A percentile compares a stretch with the other conserved stretches of the same genome.
Conservation (phyloP, 2,329 filamentous ascomycete species). For the Dissoconium aciculare region DNA sequence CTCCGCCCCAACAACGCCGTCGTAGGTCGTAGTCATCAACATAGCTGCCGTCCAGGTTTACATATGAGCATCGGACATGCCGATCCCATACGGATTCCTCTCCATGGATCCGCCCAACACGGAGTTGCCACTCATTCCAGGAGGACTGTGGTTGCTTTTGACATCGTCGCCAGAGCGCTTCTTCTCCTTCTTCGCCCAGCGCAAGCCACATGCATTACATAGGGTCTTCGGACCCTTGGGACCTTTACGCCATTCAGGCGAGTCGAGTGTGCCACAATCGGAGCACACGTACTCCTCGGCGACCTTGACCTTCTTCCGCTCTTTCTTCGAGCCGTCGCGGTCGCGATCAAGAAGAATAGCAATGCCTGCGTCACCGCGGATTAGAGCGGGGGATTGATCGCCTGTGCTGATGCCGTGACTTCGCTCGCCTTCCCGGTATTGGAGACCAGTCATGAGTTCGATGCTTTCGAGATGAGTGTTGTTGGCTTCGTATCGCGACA, state of each 20-base stretch:
- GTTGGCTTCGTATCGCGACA: conserved; percentile 62
- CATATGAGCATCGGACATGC: too few species aligned
- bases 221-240: conserved; percentile 85
- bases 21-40: too few species aligned
- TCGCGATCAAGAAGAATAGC: conserved; percentile 71
- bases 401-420: conserved; percentile 80
- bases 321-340: conserved; percentile 69
- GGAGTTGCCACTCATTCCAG: too few species aligned
- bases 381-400: conserved; percentile 61
- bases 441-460: conserved; percentile 79
- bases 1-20: too few species aligned
- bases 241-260: conserved; percentile 90
- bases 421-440: conserved; percentile 77
- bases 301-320: conserved; percentile 71
- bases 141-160: conserved; percentile 12
- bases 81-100: too few species aligned
- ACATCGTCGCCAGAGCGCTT: conserved; percentile 20
- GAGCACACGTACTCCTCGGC: conserved; percentile 85
- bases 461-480: conserved; percentile 69
- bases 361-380: conserved; percentile 75
- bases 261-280: conserved; percentile 87
- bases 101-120: too few species aligned
- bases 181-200: conserved; percentile 29
- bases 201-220: conserved; percentile 75
- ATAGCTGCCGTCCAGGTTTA: too few species aligned